Percentiles rank a stretch among this genome's conserved stretches.
Conservation (phyloP, 2,329 filamentous ascomycete species). For the Hortaea werneckii region DNA sequence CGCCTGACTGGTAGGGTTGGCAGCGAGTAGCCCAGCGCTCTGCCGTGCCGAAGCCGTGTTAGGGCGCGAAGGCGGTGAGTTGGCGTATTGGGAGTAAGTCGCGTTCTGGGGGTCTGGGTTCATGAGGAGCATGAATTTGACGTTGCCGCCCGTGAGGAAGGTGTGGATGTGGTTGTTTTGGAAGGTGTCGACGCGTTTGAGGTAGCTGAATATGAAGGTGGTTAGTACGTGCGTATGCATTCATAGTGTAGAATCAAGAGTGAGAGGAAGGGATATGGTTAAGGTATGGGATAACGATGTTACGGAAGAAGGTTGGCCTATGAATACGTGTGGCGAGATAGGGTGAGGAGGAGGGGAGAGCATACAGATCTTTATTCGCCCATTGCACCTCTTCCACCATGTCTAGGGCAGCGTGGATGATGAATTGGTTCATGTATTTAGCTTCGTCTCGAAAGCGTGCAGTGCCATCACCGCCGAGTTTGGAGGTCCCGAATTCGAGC, state of each 20-base stretch:
- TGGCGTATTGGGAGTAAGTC: conserved; percentile 23
- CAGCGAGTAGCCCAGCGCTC: conserved; percentile 26
- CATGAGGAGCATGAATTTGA: conserved; percentile 89
- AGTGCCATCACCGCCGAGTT: conserved; percentile 87
- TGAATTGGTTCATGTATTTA: conserved; percentile 92
- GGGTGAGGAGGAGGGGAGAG: conserved; percentile 2
- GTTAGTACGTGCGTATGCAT: not conserved
- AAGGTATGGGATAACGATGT: too few relatives aligned
- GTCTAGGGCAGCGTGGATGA: conserved; percentile 86
- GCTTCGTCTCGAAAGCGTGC: conserved; percentile 81
- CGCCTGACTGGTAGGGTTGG: conserved; percentile 74
- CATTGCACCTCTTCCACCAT: conserved; percentile 96
- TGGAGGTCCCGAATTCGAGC: conserved; percentile 92
- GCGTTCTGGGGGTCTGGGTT: conserved; percentile 50
- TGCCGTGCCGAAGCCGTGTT: conserved; percentile 19
- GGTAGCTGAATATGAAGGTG: conserved; percentile 53
- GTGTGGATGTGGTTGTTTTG: conserved; percentile 86
- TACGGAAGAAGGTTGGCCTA: too few relatives aligned
- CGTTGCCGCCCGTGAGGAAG: conserved; percentile 85
- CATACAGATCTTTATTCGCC: conserved; percentile 72
- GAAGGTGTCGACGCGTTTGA: conserved; percentile 94
- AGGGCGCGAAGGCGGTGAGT: conserved; percentile 18
- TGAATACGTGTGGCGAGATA: not conserved
- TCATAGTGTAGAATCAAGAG: too few relatives aligned
- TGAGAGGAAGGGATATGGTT: too few relatives aligned